Evolutionary conservation across 805 yeast species (phyloP).

Genomic region (Candida boleticola): DNA sequence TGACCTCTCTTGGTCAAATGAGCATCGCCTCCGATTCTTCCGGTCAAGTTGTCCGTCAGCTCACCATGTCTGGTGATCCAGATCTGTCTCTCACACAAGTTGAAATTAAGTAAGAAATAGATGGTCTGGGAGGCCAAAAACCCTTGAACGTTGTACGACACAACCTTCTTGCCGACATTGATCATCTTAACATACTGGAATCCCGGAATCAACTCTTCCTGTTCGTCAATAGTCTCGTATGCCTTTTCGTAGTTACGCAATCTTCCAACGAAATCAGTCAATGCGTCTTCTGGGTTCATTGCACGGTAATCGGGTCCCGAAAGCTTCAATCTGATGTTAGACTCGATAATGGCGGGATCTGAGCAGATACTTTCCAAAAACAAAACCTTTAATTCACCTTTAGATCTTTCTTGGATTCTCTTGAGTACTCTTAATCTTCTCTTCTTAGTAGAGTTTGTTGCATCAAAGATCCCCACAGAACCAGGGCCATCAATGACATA

Average conservation of each 20-base stretch:
- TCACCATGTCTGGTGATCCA: constrained; percentile 97
- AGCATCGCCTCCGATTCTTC: constrained; percentile 92
- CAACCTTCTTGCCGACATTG: constrained; percentile 91
- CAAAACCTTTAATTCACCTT: constrained; percentile 69
- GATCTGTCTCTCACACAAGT: constrained; percentile 82
- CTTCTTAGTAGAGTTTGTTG: constrained; percentile 72
- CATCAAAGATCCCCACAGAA: constrained; percentile 88
- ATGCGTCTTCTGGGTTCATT: constrained; percentile 79
- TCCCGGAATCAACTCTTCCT: constrained; percentile 63
- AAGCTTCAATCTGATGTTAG: constrained; percentile 79
- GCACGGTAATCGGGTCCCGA: constrained; percentile 90
- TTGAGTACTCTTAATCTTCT: constrained; percentile 60
- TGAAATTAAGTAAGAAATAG: constrained; percentile 85
- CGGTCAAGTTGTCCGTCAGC: constrained; percentile 77
- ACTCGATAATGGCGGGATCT: constrained; percentile 73
- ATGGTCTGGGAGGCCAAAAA: constrained; percentile 92
- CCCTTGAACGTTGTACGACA: constrained; percentile 83
- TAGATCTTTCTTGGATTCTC: constrained; percentile 53
- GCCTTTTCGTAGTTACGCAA: constrained; percentile 82
- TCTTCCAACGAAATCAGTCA: constrained; percentile 79
- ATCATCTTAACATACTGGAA: constrained; percentile 93
- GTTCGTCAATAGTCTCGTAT: constrained; percentile 85
- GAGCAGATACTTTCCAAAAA: constrained; percentile 87
- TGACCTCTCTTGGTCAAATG: constrained; percentile 74
- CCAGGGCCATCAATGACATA: constrained; percentile 80